Evolutionary conservation across 495 filamentous ascomycete species (phyloP).

Genomic region (Amphirosellinia nigrospora): DNA sequence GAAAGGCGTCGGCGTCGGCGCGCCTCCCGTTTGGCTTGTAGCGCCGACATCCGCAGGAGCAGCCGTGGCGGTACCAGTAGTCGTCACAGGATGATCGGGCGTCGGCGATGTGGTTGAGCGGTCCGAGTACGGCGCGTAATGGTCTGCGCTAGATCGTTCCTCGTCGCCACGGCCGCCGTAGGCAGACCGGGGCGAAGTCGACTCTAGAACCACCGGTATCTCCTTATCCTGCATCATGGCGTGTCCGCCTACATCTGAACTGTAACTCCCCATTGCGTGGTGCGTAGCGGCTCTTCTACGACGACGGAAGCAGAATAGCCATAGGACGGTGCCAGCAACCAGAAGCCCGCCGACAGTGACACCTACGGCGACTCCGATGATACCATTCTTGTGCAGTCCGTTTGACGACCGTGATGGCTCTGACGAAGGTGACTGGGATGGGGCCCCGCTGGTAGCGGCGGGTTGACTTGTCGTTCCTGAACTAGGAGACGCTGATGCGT

Average conservation of each 20-base stretch:
- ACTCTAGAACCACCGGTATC: constrained; percentile 37
- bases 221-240: constrained; percentile 52
- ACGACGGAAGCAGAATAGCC: constrained; percentile 44
- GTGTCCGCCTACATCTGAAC: constrained; percentile 29
- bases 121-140: constrained; percentile 49
- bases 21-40: constrained; percentile 12
- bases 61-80: background rate
- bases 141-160: background rate
- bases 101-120: constrained; percentile 23
- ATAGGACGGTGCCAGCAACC: constrained; percentile 40
- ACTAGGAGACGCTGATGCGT: background rate
- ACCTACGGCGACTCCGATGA: constrained; percentile 52
- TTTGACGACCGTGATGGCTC: background rate
- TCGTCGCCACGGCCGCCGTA: constrained; percentile 33
- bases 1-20: constrained; percentile 25
- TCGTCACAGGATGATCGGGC: constrained; percentile 14
- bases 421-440: background rate
- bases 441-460: background rate
- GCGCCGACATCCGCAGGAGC: background rate
- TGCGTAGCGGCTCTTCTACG: constrained; percentile 28
- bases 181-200: constrained; percentile 40
- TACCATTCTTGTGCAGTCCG: constrained; percentile 42
- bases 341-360: constrained; percentile 42
- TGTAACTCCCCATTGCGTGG: constrained; percentile 29
- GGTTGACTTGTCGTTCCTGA: constrained; percentile 7